These are phyloP conservation scores for Bryopsis sp. DNA, from an alignment of 139 green algal species.

Conservation along the genomic window DNA sequence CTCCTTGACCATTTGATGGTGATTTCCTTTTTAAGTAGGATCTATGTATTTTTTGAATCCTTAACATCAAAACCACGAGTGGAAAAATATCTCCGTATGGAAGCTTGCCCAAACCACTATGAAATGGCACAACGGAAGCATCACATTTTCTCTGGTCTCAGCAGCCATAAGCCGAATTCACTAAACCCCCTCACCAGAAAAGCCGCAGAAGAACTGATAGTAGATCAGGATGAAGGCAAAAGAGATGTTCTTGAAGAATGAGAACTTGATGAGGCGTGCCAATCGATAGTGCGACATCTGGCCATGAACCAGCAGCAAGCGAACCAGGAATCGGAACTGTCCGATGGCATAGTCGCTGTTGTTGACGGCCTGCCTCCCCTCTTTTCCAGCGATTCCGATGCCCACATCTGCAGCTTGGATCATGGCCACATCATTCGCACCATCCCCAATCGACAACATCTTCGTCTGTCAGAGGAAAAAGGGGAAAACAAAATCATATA, in stretches of 20 bases:
- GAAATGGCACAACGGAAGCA: too few species aligned
- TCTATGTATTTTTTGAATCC: too few species aligned
- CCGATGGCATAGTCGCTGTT: conserved; percentile 75
- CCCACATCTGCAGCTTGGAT: conserved; percentile 67
- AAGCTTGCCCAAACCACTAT: too few species aligned
- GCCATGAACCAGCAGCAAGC: conserved; percentile 53
- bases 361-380: conserved; percentile 82
- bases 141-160: too few species aligned
- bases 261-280: conserved; percentile 51
- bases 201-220: conserved; percentile 59
- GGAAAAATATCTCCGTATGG: too few species aligned
- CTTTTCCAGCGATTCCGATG: conserved; percentile 77
- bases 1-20: too few species aligned
- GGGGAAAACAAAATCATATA: too few species aligned
- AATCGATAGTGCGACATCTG: conserved; percentile 62
- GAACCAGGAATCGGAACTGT: conserved; percentile 71
- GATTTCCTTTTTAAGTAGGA: too few species aligned
- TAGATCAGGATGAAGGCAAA: conserved; percentile 71
- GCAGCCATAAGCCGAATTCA: too few species aligned
- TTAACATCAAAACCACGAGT: too few species aligned
- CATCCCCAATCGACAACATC: conserved; percentile 81
- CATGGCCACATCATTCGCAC: conserved; percentile 90
- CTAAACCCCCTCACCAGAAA: conserved; percentile 26
- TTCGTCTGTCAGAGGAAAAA: conserved; percentile 42
- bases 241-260: conserved; percentile 78